Evolutionary conservation across 2,329 filamentous ascomycete genomes (phyloP), one percentile per base, ranked within the genome.

Genomic region (Epichloe brachyelytri): DNA sequence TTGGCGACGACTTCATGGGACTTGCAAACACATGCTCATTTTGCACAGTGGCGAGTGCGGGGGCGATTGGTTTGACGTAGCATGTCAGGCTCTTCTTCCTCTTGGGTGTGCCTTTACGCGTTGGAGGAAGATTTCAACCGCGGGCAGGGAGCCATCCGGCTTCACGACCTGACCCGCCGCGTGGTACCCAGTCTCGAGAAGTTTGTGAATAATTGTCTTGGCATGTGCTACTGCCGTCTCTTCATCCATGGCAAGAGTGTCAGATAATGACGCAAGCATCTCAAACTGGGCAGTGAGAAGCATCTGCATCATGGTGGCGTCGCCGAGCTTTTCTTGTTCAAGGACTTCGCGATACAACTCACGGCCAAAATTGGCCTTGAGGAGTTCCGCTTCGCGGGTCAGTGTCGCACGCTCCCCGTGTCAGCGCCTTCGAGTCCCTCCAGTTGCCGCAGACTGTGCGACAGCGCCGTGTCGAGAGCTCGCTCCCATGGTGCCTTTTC

Each of bases 201-300:
- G 78, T 53, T 86, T 84, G 53, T 80, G 77, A 48, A 98, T 82
- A 45, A 90, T 82, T 20, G 74, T 75, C 63, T 85, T 88, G 26
- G 90, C 93, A 51, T 86, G 83, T 15, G 83, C 74, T 2, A 96
- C 78, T 1, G 91, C 93, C 55, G 94, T 85, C 36, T 85, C 80
- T 63, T 95, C 88, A 52, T 78, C 84, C 82, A 97, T 88, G 37
- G 79, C 74, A 58, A 91, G 79, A 22, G 93, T 87, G 57, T 88
- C 86, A 50, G 85, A 82, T 50, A 98, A 78, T 0, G 89, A 88
- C 4, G 87, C 75, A 54, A 97, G 79, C 2, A 90, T 91, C 60
- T 96, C 90, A 59, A 98, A 95, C 61, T 97, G 91, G 12, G 91
- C 88, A 49, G 86, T 84, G 11, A 97, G 78, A 50, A 98, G 76